Base-by-base conservation (phyloP, 2,329 filamentous ascomycete genomes). In the Paecilomyces sp. region DNA sequence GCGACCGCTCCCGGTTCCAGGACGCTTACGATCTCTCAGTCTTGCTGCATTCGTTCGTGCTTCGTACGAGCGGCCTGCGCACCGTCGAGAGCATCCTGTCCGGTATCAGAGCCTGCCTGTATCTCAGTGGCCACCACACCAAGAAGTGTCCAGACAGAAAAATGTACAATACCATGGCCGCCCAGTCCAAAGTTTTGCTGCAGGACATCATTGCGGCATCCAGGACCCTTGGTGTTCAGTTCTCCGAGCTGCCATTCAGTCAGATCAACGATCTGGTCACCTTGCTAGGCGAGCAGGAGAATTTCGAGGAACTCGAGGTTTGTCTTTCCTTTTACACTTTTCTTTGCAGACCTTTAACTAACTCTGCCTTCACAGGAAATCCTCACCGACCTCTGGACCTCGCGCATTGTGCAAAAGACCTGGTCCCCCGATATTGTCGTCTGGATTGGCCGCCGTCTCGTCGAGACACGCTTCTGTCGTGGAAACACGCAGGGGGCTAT, bases 361-460 rank as follows among this genome's bases (percentile, higher is more conserved):
- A 34, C 55, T 24, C 31, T 22, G 6, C 33, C 9, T 56, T 33
- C 15, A 3, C 57, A 68, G 69, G 60, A 60, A 22, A 73, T 81
- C 52, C 75, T 81, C 18, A 74, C 73, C 55, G 68, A 75, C 1
- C 75, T 81, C 8, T 81, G 79, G 79, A 76, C 75, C 31, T 78
- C 77, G 0, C 75, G 79, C 30, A 72, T 79, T 47, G 74, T 75
- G 33, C 78, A 80, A 57, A 73, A 73, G 54, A 75, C 71, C 54
- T 81, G 79, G 79, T 71, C 75, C 2, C 69, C 75, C 3, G 70
- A 74, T 15, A 77, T 79, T 3, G 74, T 83, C 22, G 76, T 83
- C 59, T 77, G 77, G 65, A 79, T 83, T 30, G 81, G 81, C n/a
- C 79, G 79, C 51, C 76, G 78, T 12, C 79, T 83, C 55, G 80